phyloP scores from a whole-genome alignment of 176 grass and related monocot species.

The Themeda triandra region DNA sequence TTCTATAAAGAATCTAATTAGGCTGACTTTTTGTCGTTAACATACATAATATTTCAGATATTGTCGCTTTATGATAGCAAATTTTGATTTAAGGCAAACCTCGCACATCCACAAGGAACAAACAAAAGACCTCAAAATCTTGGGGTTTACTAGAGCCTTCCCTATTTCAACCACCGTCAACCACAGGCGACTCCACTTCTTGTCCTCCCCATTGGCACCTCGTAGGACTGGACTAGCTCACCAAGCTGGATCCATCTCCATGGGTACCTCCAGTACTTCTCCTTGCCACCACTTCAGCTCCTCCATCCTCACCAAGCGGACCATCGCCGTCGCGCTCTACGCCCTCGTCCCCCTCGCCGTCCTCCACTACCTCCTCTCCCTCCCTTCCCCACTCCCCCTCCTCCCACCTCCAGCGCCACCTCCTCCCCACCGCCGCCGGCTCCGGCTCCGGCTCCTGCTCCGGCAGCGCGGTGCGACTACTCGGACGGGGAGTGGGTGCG shows the following conservation, averaged over 20 bases:
- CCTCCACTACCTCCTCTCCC: slow-evolving; percentile 39
- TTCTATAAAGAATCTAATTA: no score
- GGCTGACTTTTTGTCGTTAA: no score
- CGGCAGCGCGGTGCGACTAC: slow-evolving; percentile 36
- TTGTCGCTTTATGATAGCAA: no score
- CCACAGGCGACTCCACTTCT: neutral
- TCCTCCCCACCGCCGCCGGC: neutral
- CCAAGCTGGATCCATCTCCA: neutral
- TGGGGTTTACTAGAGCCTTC: no score
- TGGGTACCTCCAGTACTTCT: neutral
- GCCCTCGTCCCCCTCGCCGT: slow-evolving; percentile 34
- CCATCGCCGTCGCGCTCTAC: slow-evolving; percentile 32
- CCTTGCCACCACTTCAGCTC: neutral
- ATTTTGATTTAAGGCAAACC: no score
- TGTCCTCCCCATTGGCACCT: neutral
- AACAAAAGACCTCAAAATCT: no score
- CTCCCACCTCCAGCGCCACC: neutral
- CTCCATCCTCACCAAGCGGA: slow-evolving; percentile 27
- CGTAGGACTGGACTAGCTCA: neutral
- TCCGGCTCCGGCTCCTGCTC: neutral
- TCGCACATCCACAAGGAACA: no score
- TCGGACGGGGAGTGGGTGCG: slow-evolving; percentile 60
- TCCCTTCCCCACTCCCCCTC: neutral
- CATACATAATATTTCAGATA: no score
- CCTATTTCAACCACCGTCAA: neutral